Evolutionary conservation across 73 alveolate genomes (phyloP), one percentile per base, ranked within the genome.

Genomic region (Effrenium voratum): DNA sequence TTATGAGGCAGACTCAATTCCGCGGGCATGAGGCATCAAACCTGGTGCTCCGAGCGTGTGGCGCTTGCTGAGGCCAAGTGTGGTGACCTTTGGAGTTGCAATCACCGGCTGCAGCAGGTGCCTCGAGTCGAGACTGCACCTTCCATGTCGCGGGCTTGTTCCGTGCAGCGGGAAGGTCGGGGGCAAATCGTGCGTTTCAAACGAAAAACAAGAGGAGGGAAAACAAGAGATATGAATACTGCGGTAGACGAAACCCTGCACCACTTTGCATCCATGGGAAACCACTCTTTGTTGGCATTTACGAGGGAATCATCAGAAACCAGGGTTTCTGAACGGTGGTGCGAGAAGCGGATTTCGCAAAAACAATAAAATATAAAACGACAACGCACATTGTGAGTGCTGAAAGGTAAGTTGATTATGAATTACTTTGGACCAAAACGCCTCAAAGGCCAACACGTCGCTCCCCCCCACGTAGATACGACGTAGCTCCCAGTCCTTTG

Each of bases 31-130:
- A n/a, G n/a, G n/a, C n/a, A n/a, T n/a, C n/a, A n/a, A n/a, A n/a
- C n/a, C n/a, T n/a, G n/a, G n/a, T n/a, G n/a, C n/a, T n/a, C n/a
- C n/a, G n/a, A n/a, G n/a, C n/a, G n/a, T n/a, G n/a, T 19, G 40
- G 79, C 79, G 19, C 19, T 30, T 34, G 26, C 16, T 8, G 46
- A 85, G 93, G 93, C 94, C 94, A 24, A 86, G 60, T 30, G 68
- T 60, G 38, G 50, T 60, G 70, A 86, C 94, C 26, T 86, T 59
- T 63, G 94, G 94, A 10, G 83, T 72, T 8, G 94, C 94, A 6
- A 60, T 86, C 12, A 41, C 84, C 34, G 59, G 70, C 44, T 86
- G 94, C 41, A 73, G 36, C 34, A 86, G 94, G 94, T 63, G 32
- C 76, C 76, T 15, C 10, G 38, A 52, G 63, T 8, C 63, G 63